A percentile compares a stretch with the other conserved stretches of the same genome.
Conservation (phyloP, 441 rosid genomes). For the Aquilaria agallochum region DNA sequence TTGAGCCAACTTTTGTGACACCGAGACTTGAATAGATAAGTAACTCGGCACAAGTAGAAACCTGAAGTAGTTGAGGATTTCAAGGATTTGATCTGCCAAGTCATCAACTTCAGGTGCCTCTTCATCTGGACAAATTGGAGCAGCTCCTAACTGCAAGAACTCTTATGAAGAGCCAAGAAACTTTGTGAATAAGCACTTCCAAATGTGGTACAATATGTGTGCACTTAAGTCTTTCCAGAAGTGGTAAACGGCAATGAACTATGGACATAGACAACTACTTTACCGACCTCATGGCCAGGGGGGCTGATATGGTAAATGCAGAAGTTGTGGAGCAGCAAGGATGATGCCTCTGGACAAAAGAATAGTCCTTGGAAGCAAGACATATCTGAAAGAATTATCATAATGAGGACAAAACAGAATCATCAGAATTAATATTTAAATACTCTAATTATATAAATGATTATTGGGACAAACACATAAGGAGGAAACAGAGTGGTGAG, state of each 20-base stretch:
- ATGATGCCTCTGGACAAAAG: constrained; percentile 74
- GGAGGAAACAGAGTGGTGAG: background rate
- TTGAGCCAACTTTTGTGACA: no score
- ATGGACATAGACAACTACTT: constrained; percentile 21
- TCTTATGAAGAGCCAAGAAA: constrained; percentile 45
- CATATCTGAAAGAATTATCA: constrained; percentile 36
- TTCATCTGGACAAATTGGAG: constrained; percentile 43
- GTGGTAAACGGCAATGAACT: constrained; percentile 5
- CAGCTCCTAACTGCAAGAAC: constrained; percentile 80
- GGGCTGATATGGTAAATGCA: constrained; percentile 78
- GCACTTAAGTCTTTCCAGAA: background rate
- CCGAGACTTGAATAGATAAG: no score
- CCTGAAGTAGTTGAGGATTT: constrained; percentile 72
- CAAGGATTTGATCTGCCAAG: constrained; percentile 66
- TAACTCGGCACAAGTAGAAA: no score
- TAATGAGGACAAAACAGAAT: constrained; percentile 7
- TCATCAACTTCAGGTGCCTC: constrained; percentile 46
- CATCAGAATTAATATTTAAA: constrained; percentile 15
- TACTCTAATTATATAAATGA: constrained; percentile 2
- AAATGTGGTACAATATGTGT: background rate
- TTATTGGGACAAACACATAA: constrained; percentile 6
- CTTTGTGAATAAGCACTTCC: constrained; percentile 33
- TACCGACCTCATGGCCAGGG: constrained; percentile 79
- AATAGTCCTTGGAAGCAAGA: constrained; percentile 78
- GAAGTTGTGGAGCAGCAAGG: constrained; percentile 73